Percentiles rank a stretch among this genome's conserved stretches.
phyloP scores from a whole-genome alignment of 306 rosid species.

The Oxytropis ochrocephala region DNA sequence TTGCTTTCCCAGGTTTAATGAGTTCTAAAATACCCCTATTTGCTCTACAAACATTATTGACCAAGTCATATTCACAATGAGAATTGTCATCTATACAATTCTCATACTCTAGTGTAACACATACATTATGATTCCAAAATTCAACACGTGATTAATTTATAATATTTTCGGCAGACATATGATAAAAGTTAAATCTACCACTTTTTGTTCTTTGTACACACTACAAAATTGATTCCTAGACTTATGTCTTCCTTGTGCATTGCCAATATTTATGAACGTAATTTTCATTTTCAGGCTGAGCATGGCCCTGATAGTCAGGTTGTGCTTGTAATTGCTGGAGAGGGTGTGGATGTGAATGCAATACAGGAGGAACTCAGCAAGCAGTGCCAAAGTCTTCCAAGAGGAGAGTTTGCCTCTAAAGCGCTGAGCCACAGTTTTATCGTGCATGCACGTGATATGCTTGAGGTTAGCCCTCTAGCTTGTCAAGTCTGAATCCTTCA shows the following conservation, averaged over 20 bases:
- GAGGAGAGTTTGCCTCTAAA: slow-evolving; percentile 83
- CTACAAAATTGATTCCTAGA: neutral
- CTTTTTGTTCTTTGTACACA: neutral
- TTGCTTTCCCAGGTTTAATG: slow-evolving; percentile 84
- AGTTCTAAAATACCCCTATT: slow-evolving; percentile 9
- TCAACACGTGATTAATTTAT: neutral
- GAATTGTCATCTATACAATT: neutral
- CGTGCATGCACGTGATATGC: slow-evolving; percentile 81
- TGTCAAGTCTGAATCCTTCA: neutral
- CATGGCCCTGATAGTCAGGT: slow-evolving; percentile 99
- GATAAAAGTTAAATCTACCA: neutral
- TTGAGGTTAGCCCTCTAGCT: slow-evolving; percentile 56
- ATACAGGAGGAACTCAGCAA: slow-evolving; percentile 77
- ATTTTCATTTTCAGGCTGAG: slow-evolving; percentile 70
- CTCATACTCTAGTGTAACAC: neutral
- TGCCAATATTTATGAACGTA: slow-evolving; percentile 12
- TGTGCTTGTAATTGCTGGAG: slow-evolving; percentile 90
- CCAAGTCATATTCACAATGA: neutral
- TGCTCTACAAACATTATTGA: neutral
- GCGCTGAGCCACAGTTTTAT: slow-evolving; percentile 89
- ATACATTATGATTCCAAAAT: neutral
- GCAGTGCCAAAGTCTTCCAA: slow-evolving; percentile 91
- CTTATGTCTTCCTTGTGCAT: neutral
- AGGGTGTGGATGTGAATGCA: slow-evolving; percentile 65
- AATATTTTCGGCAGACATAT: neutral